These are phyloP conservation scores for Xylaria sp. DNA, from an alignment of 2,329 filamentous ascomycete genomes.

Conservation along the genomic window DNA sequence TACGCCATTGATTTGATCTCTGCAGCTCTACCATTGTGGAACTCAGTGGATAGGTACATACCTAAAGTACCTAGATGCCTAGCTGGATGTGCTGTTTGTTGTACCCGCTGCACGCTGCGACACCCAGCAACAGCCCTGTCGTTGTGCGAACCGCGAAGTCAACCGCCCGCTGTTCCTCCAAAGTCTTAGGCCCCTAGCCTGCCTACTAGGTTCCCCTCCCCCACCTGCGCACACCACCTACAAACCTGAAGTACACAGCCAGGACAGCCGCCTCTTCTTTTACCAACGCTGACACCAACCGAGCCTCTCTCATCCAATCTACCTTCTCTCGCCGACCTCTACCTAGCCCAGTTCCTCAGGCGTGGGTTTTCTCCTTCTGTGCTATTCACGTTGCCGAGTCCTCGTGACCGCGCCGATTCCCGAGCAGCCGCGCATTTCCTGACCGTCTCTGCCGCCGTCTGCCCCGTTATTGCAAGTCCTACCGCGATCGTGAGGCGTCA, in stretches of 20 bases:
- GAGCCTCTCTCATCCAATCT: constrained; percentile 14
- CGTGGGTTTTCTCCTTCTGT: constrained; percentile 6
- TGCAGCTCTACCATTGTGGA: constrained; percentile 7
- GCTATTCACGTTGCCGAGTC: constrained; percentile 9
- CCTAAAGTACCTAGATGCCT: neutral
- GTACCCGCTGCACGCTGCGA: neutral
- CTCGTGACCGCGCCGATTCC: constrained; percentile 2
- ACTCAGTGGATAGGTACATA: neutral
- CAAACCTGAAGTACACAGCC: constrained; percentile 16
- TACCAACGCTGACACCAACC: constrained; percentile 30
- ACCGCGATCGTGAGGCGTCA: constrained; percentile 44
- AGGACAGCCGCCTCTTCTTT: constrained; percentile 34
- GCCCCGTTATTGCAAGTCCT: constrained; percentile 40
- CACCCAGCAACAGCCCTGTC: constrained; percentile 3
- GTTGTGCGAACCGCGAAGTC: neutral
- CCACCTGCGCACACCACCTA: constrained; percentile 36
- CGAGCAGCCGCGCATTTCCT: constrained; percentile 18
- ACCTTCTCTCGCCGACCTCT: constrained; percentile 25
- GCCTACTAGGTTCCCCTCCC: constrained; percentile 35
- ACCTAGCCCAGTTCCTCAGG: constrained; percentile 18
- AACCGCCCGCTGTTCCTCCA: neutral
- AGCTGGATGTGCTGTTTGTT: constrained; percentile 5
- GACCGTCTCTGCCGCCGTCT: constrained; percentile 14
- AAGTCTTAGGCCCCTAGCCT: neutral
- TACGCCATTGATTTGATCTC: constrained; percentile 1